Evolutionary conservation across 257 asterid genomes (phyloP).

Genomic region (Plantago ovata): DNA sequence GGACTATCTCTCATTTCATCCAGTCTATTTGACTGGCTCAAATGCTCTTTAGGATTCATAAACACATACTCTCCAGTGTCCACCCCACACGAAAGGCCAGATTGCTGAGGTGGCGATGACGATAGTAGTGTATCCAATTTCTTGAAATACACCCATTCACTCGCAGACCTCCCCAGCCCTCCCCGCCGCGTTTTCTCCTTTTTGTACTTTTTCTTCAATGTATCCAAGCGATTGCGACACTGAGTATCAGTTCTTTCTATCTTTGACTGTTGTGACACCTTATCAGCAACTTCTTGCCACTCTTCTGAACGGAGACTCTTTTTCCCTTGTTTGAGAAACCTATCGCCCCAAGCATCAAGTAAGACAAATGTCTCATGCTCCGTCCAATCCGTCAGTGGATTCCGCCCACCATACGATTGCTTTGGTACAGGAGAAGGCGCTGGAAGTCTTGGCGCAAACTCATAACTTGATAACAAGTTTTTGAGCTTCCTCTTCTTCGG

Average conservation of each 20-base stretch:
- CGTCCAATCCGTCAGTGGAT: conserved; percentile 86
- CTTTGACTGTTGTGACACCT: conserved; percentile 63
- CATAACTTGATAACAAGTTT: conserved; percentile 53
- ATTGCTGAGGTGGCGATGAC: conserved; percentile 43
- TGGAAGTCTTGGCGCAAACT: conserved; percentile 81
- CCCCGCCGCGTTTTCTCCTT: conserved; percentile 68
- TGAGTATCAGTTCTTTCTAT: conserved; percentile 82
- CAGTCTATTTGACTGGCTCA: conserved; percentile 53
- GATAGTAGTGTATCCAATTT: conserved; percentile 67
- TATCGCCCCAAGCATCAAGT: conserved; percentile 82
- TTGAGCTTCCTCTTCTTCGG: conserved; percentile 60
- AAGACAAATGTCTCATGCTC: conserved; percentile 71
- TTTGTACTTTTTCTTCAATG: conserved; percentile 88
- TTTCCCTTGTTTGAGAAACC: conserved; percentile 79
- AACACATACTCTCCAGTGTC: conserved; percentile 78
- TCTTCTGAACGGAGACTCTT: conserved; percentile 91
- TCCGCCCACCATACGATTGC: conserved; percentile 64
- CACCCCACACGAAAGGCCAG: conserved; percentile 66
- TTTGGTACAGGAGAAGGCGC: conserved; percentile 40
- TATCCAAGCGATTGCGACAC: conserved; percentile 86
- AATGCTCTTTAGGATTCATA: conserved; percentile 49
- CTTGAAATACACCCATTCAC: conserved; percentile 77
- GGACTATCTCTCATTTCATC: conserved; percentile 90
- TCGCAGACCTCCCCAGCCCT: conserved; percentile 23
- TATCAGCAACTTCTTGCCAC: conserved; percentile 91